A percentile compares a stretch with the other conserved stretches of the same genome.
phyloP scores from a whole-genome alignment of 140 eudicot species.

The Stevia rebaudiana region DNA sequence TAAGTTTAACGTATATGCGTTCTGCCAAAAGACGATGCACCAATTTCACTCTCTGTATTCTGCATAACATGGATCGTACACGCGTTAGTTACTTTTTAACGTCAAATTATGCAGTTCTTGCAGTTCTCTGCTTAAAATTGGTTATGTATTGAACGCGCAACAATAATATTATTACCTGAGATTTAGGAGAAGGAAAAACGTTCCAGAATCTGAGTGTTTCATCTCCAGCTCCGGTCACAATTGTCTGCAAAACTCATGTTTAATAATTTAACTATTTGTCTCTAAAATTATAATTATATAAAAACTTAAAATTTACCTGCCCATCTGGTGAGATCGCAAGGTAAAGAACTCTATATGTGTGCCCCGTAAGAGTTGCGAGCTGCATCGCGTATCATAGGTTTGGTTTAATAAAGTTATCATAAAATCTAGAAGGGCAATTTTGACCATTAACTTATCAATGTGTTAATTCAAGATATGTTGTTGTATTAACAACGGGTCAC shows the following conservation, averaged over 20 bases:
- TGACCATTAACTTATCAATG: background rate
- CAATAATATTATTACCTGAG: slow-evolving; percentile 79
- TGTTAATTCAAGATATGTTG: background rate
- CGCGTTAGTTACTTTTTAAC: background rate
- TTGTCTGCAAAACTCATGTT: slow-evolving; percentile 73
- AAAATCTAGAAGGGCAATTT: background rate
- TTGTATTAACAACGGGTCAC: background rate
- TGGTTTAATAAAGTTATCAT: background rate
- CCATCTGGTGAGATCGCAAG: slow-evolving; percentile 98
- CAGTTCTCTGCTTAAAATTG: too few relatives aligned
- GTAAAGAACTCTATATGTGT: slow-evolving; percentile 84
- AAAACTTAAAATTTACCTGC: slow-evolving; percentile 43
- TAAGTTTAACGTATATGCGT: slow-evolving; percentile 54
- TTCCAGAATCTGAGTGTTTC: slow-evolving; percentile 95
- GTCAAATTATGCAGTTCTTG: too few relatives aligned
- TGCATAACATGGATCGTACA: slow-evolving; percentile 27
- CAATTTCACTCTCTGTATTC: slow-evolving; percentile 75
- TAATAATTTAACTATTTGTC: background rate
- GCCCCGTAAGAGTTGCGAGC: slow-evolving; percentile 94
- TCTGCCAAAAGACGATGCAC: slow-evolving; percentile 78
- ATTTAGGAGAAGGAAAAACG: slow-evolving; percentile 84
- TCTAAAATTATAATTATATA: slow-evolving; percentile 7
- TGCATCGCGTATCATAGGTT: slow-evolving; percentile 29
- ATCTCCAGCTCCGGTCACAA: slow-evolving; percentile 97
- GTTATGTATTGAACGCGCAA: too few relatives aligned